phyloP scores from a whole-genome alignment of 495 filamentous ascomycete genomes.

The Penicillium silybi region DNA sequence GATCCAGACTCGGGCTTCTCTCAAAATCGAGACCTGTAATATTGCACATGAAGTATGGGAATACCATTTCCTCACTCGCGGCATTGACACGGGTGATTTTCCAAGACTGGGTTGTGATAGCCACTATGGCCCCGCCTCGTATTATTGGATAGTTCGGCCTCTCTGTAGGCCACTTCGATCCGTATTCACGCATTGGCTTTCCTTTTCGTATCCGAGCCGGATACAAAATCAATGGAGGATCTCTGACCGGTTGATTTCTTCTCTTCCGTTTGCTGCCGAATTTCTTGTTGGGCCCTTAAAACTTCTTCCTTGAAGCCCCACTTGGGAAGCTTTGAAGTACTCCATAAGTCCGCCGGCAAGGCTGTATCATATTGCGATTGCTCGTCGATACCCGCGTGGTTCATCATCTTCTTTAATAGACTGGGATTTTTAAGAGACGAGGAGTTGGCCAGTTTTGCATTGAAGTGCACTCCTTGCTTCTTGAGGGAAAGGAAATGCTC shows the following conservation, averaged over 20 bases:
- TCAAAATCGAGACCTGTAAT: background rate
- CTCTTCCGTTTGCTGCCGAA: constrained; percentile 56
- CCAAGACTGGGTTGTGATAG: background rate
- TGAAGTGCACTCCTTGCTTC: constrained; percentile 85
- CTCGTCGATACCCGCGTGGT: constrained; percentile 69
- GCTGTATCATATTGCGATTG: constrained; percentile 72
- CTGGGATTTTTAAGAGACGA: constrained; percentile 76
- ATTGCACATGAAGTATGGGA: background rate
- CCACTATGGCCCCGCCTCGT: background rate
- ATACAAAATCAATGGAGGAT: constrained; percentile 74
- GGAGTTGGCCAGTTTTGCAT: constrained; percentile 69
- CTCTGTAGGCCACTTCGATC: background rate
- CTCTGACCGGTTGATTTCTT: constrained; percentile 50
- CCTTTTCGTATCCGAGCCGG: constrained; percentile 26
- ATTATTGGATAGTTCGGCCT: background rate
- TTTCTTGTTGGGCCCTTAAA: constrained; percentile 58
- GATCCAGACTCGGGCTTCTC: background rate
- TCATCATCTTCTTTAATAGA: constrained; percentile 72
- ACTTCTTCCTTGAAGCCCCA: constrained; percentile 75
- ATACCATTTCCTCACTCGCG: background rate
- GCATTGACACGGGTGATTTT: background rate
- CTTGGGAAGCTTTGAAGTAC: constrained; percentile 59
- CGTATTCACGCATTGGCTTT: constrained; percentile 7
- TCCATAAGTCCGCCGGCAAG: constrained; percentile 62
- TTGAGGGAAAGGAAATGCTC: constrained; percentile 81